Conservation (phyloP, 306 rosid species). For the Quercus suber region DNA sequence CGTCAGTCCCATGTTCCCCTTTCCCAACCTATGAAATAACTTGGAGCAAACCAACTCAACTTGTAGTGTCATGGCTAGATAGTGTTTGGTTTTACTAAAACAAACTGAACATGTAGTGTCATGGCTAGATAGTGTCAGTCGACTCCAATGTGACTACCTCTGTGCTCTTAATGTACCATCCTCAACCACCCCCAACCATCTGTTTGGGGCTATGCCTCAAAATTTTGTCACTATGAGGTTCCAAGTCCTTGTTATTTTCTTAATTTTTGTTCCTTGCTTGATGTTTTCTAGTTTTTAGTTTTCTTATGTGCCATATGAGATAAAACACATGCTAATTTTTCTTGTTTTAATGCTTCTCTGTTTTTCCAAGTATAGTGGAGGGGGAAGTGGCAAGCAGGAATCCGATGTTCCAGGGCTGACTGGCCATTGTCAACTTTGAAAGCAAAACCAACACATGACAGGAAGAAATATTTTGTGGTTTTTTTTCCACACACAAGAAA, state of each 20-base stretch:
- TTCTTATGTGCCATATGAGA: not conserved
- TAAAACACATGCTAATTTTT: constrained; percentile 19
- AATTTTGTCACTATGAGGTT: not conserved
- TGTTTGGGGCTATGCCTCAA: not conserved
- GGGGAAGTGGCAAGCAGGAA: constrained; percentile 98
- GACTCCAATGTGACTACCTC: not conserved
- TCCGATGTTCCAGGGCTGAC: constrained; percentile 92
- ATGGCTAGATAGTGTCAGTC: not conserved
- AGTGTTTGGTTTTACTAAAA: not conserved
- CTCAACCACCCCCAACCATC: not conserved
- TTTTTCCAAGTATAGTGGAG: constrained; percentile 74
- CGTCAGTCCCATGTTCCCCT: not conserved
- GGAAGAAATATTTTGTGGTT: constrained; percentile 87
- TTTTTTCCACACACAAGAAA: constrained; percentile 89
- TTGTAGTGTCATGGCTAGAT: constrained; percentile 6
- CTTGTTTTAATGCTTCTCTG: constrained; percentile 17
- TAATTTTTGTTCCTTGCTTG: not conserved
- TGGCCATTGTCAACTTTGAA: constrained; percentile 91
- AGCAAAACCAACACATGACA: constrained; percentile 94
- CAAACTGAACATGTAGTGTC: constrained; percentile 8
- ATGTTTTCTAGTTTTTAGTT: constrained; percentile 1
- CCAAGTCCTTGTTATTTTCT: not conserved
- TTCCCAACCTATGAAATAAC: not conserved
- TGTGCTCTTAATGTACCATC: not conserved
- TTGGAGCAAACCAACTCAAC: not conserved